Percentiles rank a stretch among this genome's conserved stretches.
Conservation (phyloP, 2,329 filamentous ascomycete genomes). For the Diaporthe eres region DNA sequence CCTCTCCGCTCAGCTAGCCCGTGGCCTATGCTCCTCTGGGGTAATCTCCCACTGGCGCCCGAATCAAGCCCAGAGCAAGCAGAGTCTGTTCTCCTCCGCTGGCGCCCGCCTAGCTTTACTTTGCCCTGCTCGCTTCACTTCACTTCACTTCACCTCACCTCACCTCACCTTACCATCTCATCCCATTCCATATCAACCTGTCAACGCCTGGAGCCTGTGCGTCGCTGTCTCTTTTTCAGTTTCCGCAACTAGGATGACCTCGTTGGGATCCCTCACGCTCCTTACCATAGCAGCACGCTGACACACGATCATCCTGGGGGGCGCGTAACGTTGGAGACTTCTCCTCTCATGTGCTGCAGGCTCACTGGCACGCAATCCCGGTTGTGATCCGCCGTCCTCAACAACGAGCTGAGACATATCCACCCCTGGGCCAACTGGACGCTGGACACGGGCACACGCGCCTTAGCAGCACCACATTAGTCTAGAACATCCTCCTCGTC, state of each 20-base stretch:
- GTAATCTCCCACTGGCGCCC: slow-evolving; percentile 19
- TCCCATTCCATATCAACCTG: not conserved
- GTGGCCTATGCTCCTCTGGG: not conserved
- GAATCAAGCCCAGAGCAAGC: not conserved
- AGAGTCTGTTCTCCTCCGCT: slow-evolving; percentile 8
- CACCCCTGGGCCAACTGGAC: not conserved
- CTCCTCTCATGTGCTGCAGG: slow-evolving; percentile 5
- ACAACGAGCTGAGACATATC: slow-evolving; percentile 10
- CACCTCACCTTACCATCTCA: not conserved
- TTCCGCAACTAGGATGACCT: slow-evolving; percentile 22
- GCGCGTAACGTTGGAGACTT: not conserved
- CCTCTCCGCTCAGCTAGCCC: not conserved
- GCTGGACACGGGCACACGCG: not conserved
- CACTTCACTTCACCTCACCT: slow-evolving; percentile 1
- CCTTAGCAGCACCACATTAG: not conserved
- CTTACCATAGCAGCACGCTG: slow-evolving; percentile 17
- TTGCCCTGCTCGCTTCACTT: not conserved
- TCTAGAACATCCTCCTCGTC: not conserved
- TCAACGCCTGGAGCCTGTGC: not conserved
- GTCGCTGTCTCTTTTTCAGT: not conserved
- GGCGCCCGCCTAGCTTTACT: slow-evolving; percentile 8
- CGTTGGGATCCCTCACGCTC: slow-evolving; percentile 19
- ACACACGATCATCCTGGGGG: not conserved
- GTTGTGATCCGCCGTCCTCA: slow-evolving; percentile 22
- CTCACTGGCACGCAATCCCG: slow-evolving; percentile 15